Conservation (phyloP, 2,329 filamentous ascomycete species). For the Coniosporium tulheliwenetii region DNA sequence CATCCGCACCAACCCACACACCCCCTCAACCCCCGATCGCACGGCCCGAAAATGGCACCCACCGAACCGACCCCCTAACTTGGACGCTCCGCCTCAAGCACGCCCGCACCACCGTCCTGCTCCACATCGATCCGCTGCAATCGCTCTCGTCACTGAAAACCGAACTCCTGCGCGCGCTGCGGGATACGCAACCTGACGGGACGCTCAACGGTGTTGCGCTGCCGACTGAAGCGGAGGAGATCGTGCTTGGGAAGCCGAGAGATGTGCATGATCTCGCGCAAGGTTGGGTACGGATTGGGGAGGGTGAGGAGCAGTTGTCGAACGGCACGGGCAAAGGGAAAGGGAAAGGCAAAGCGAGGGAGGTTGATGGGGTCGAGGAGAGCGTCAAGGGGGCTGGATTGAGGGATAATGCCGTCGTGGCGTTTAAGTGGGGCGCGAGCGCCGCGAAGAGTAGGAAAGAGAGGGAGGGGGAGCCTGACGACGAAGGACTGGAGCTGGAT, state of each 20-base stretch:
- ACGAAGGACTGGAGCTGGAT: slow-evolving; percentile 1
- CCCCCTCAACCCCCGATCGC: no score
- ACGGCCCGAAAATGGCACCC: background rate
- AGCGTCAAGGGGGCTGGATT: slow-evolving; percentile 20
- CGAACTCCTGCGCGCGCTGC: slow-evolving; percentile 24
- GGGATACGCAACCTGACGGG: slow-evolving; percentile 20
- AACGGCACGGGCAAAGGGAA: slow-evolving; percentile 18
- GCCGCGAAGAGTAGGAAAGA: background rate
- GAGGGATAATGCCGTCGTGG: slow-evolving; percentile 16
- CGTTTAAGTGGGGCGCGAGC: slow-evolving; percentile 15
- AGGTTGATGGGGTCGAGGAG: slow-evolving; percentile 18
- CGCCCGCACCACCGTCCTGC: slow-evolving; percentile 27
- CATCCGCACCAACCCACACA: no score
- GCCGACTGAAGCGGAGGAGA: slow-evolving; percentile 20
- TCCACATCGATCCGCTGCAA: slow-evolving; percentile 28
- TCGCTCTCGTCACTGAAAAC: slow-evolving; percentile 23
- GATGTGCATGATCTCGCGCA: slow-evolving; percentile 22
- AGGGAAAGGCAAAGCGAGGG: slow-evolving; percentile 14
- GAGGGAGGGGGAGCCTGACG: background rate
- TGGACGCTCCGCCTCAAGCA: slow-evolving; percentile 31
- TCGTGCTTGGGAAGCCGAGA: slow-evolving; percentile 24
- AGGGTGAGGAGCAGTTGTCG: slow-evolving; percentile 11
- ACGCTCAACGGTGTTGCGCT: slow-evolving; percentile 18
- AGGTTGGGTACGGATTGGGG: slow-evolving; percentile 23
- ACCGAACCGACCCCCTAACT: slow-evolving; percentile 12